Percentiles rank a stretch among this genome's conserved stretches.
These are phyloP conservation scores for Lithocarpus polystachyus DNA, from an alignment of 306 rosid species.

Conservation along the genomic window DNA sequence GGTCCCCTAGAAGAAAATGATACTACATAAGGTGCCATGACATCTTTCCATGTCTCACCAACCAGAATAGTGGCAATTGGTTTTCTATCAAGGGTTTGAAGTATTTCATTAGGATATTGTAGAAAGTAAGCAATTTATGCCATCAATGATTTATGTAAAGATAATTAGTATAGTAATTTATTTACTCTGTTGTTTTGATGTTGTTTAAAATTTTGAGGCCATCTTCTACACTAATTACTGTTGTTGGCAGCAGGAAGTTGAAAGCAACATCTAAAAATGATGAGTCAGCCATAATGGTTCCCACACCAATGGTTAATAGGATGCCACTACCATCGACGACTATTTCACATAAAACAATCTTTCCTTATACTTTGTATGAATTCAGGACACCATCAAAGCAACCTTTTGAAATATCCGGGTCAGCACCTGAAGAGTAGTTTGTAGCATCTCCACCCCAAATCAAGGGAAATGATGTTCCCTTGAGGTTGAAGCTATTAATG, in stretches of 20 bases:
- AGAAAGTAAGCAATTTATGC: background rate
- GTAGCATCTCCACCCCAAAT: conserved; percentile 43
- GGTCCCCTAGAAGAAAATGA: conserved; percentile 37
- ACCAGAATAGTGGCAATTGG: conserved; percentile 21
- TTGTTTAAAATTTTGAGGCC: conserved; percentile 26
- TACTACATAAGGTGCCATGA: conserved; percentile 22
- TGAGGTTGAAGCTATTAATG: conserved; percentile 23
- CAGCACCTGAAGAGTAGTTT: conserved; percentile 26
- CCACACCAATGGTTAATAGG: conserved; percentile 18
- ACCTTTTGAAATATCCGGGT: conserved; percentile 4
- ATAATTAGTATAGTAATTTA: background rate
- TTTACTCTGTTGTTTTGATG: conserved; percentile 22
- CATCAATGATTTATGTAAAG: background rate
- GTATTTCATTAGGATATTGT: background rate
- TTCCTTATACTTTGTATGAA: conserved; percentile 14
- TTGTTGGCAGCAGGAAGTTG: conserved; percentile 17
- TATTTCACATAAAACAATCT: conserved; percentile 25
- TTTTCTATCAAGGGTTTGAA: conserved; percentile 8
- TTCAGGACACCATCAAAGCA: conserved; percentile 11
- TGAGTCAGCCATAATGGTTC: conserved; percentile 25
- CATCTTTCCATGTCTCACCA: conserved; percentile 13
- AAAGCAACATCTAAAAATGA: background rate
- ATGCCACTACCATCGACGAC: conserved; percentile 11
- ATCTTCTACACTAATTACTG: conserved; percentile 17
- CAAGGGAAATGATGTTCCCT: conserved; percentile 18